A percentile compares a stretch with the other conserved stretches of the same genome.
Conservation (phyloP, 83 land plant genomes). For the Picea abies region DNA sequence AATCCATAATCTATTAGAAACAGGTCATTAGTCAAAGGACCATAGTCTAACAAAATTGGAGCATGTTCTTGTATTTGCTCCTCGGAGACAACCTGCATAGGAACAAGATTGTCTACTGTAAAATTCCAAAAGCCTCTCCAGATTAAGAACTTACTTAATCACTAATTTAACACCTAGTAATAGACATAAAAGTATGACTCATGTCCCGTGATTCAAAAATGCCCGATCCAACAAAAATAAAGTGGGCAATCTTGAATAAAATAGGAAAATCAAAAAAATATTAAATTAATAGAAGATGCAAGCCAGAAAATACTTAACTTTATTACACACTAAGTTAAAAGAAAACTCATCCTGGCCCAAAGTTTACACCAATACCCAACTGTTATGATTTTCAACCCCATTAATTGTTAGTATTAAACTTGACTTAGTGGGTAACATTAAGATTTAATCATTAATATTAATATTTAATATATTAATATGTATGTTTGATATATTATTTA, state of each 20-base stretch:
- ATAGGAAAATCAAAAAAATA: neutral
- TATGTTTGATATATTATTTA: too few relatives aligned
- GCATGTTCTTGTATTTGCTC: constrained; percentile 47
- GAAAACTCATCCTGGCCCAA: too few relatives aligned
- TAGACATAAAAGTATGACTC: neutral
- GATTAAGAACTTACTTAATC: neutral
- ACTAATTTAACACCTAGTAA: neutral
- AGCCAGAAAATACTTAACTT: too few relatives aligned
- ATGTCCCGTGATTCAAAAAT: neutral
- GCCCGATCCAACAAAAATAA: neutral
- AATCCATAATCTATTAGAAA: constrained; percentile 94
- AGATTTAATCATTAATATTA: too few relatives aligned
- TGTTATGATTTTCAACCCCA: too few relatives aligned
- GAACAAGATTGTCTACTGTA: neutral
- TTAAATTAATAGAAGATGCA: neutral
- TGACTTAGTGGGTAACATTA: too few relatives aligned
- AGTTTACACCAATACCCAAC: too few relatives aligned
- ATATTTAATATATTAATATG: too few relatives aligned
- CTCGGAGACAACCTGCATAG: constrained; percentile 77
- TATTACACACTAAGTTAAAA: too few relatives aligned
- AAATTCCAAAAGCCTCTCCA: neutral
- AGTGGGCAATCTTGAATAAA: neutral
- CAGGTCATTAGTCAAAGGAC: constrained; percentile 75
- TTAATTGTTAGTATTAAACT: too few relatives aligned
- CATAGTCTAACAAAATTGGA: constrained; percentile 69